phyloP scores from a whole-genome alignment of 1,139 yeast species.

The Martiniozyma asiatica region DNA sequence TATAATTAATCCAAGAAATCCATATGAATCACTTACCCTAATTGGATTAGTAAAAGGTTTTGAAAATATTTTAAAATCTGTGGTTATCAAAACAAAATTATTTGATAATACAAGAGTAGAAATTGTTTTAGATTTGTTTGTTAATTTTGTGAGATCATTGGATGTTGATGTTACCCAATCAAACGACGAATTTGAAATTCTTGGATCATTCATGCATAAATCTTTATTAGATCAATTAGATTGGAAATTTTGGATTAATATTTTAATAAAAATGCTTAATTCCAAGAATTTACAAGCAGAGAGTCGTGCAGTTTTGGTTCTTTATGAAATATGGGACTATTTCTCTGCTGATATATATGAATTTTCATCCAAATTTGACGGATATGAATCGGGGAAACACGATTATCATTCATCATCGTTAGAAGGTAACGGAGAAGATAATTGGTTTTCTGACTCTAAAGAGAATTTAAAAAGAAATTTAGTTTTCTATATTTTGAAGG shows the following conservation, averaged over 20 bases:
- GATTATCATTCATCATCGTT: too few species aligned
- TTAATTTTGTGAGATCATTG: conserved; percentile 29
- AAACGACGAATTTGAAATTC: neutral
- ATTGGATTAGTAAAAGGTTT: conserved; percentile 28
- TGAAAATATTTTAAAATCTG: conserved; percentile 40
- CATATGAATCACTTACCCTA: conserved; percentile 22
- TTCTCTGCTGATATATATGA: conserved; percentile 34
- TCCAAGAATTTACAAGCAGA: conserved; percentile 55
- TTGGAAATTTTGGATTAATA: conserved; percentile 72
- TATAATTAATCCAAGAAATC: conserved; percentile 23
- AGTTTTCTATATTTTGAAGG: conserved; percentile 42
- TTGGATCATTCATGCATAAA: neutral
- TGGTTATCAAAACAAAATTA: conserved; percentile 33
- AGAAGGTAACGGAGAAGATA: conserved; percentile 12
- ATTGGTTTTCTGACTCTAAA: conserved; percentile 20
- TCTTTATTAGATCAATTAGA: conserved; percentile 24
- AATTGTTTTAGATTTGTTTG: conserved; percentile 31
- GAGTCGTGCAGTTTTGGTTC: conserved; percentile 48
- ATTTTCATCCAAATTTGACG: too few species aligned
- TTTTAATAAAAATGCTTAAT: conserved; percentile 43
- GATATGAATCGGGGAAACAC: too few species aligned
- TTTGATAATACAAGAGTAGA: conserved; percentile 36
- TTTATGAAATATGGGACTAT: conserved; percentile 66
- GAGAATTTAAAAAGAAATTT: conserved; percentile 35
- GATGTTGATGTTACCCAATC: conserved; percentile 11